Evolutionary conservation across 352 stramenopile genomes (phyloP), one percentile per base, ranked within the genome.

Genomic region (Blastocystis sp.): DNA sequence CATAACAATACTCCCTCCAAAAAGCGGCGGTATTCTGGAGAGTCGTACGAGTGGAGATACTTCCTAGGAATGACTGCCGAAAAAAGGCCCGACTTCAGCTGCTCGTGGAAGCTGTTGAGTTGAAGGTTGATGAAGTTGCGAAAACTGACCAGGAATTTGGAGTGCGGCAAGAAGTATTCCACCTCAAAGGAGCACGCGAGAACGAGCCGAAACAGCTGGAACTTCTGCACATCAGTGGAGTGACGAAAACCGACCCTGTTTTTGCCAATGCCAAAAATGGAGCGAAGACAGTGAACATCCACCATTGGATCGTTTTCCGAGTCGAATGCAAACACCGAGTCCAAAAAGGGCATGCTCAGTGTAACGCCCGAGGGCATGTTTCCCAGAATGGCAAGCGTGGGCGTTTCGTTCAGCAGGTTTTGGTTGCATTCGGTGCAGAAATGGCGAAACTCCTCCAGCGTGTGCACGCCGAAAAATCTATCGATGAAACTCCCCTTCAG

Each of bases 391-490:
- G 56, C 23, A 38, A 84, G 41, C 14, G 38, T 38, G 11, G 40
- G 23, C 40, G 56, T 70, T 9, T 53, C 74, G 34, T 84, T 28
- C 21, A 53, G 53, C 34, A 64, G 9, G n/a, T 43, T 56, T 48
- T 84, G 3, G n/a, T 64, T 28, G 34, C 40, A 34, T 1, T 53
- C 17, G 23, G 17, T 41, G 5, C 52, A 14, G 10, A 10, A n/a
- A 9, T 23, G 34, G n/a, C 69, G 28, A 23, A 84, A 67, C 53
- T 84, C 74, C 40, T 84, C 21, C 23, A 84, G n/a, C 19, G 74
- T 84, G 23, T 48, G 74, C 23, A 84, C 60, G 10, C 74, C 74
- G 48, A 84, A 84, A 28, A 84, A 59, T 1, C 74, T 56, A 56
- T 14, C 5, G 5, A 7, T 56, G 5, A 56, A 7, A 17, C 14